A percentile compares a stretch with the other conserved stretches of the same genome.
Evolutionary conservation across 768 basidiomycete species (phyloP).

Genomic region (Rhodotorula paludigena): DNA sequence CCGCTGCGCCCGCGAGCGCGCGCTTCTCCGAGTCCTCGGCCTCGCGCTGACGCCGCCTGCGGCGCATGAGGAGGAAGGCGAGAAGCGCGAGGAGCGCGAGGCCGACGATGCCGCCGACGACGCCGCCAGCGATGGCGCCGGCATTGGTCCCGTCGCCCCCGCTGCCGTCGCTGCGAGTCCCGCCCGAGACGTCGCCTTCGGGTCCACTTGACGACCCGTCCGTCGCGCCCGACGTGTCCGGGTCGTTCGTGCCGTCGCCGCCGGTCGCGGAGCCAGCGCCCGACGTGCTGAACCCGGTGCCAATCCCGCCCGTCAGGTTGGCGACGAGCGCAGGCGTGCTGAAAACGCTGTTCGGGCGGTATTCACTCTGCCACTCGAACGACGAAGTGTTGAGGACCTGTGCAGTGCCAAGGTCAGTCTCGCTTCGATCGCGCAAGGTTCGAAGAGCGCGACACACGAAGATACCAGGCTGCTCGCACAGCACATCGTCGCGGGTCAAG

Average conservation of each 20-base stretch:
- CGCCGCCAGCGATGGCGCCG: conserved; percentile 34
- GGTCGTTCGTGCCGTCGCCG: conserved; percentile 9
- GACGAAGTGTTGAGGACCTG: conserved; percentile 13
- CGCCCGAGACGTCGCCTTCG: neutral
- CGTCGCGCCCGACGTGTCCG: conserved; percentile 25
- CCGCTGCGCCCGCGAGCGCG: neutral
- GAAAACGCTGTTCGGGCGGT: conserved; percentile 7
- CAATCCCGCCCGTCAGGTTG: conserved; percentile 39
- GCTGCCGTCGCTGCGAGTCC: neutral
- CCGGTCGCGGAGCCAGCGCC: conserved; percentile 32
- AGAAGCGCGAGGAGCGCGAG: conserved; percentile 20
- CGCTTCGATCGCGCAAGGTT: neutral
- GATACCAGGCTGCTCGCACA: conserved; percentile 39
- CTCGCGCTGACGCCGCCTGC: conserved; percentile 5
- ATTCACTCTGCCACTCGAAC: conserved; percentile 13
- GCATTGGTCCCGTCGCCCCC: neutral
- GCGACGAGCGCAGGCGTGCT: conserved; percentile 30
- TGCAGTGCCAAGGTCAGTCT: neutral
- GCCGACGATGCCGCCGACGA: conserved; percentile 30
- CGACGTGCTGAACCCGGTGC: conserved; percentile 19
- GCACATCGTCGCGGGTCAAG: conserved; percentile 20
- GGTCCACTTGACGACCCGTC: neutral
- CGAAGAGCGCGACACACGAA: conserved; percentile 7
- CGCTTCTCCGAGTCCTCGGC: conserved; percentile 12
- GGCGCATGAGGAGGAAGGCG: conserved; percentile 16